phyloP scores from a whole-genome alignment of 1,139 yeast genomes.

The Zygoascus sp. region DNA sequence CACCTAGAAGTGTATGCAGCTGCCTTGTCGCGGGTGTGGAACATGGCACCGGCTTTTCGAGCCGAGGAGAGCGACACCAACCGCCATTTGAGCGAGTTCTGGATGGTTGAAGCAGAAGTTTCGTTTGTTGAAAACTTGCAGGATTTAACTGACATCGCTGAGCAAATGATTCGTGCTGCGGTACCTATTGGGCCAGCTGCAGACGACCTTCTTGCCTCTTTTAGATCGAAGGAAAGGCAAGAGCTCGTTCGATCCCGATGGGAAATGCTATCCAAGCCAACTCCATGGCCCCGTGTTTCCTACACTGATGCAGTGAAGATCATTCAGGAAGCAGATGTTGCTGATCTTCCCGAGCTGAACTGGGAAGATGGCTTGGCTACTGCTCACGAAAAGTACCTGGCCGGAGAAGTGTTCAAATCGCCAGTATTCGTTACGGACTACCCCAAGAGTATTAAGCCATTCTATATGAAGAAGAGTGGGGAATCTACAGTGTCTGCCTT shows the following conservation, averaged over 20 bases:
- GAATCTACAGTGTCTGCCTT: slow-evolving; percentile 76
- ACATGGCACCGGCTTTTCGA: slow-evolving; percentile 84
- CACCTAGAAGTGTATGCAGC: slow-evolving; percentile 80
- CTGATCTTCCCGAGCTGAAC: slow-evolving; percentile 34
- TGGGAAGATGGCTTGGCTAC: slow-evolving; percentile 79
- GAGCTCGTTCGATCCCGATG: slow-evolving; percentile 37
- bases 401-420: slow-evolving; percentile 58
- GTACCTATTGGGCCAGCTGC: slow-evolving; percentile 39
- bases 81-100: slow-evolving; percentile 88
- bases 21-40: slow-evolving; percentile 80
- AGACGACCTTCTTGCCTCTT: slow-evolving; percentile 40
- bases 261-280: slow-evolving; percentile 29
- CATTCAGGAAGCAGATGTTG: slow-evolving; percentile 25
- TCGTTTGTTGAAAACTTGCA: slow-evolving; percentile 56
- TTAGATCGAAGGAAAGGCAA: slow-evolving; percentile 37
- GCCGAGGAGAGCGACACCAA: slow-evolving; percentile 92
- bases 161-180: slow-evolving; percentile 59
- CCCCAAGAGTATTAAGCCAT: slow-evolving; percentile 76
- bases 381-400: slow-evolving; percentile 89
- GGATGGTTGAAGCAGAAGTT: slow-evolving; percentile 96
- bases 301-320: slow-evolving; percentile 69
- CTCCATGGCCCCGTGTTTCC: slow-evolving; percentile 66
- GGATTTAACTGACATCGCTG: slow-evolving; percentile 64
- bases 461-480: slow-evolving; percentile 66
- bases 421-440: slow-evolving; percentile 92